Evolutionary conservation across 1,284 basidiomycete species (phyloP).

Genomic region (Tilletia caries): DNA sequence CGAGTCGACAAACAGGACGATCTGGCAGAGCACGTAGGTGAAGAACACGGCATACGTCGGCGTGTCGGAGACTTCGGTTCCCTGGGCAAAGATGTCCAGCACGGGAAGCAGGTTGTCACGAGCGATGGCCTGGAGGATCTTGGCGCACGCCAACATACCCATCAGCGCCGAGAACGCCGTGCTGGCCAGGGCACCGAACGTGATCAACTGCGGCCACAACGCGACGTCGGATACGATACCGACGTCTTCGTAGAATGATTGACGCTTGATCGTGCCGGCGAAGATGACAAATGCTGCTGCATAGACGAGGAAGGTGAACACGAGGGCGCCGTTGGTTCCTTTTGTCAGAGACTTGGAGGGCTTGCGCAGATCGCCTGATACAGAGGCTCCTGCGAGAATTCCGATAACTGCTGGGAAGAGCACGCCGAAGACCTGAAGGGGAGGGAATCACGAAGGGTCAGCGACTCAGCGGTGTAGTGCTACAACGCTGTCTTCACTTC

Average conservation of each 20-base stretch:
- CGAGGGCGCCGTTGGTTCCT: conserved; percentile 49
- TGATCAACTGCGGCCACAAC: conserved; percentile 46
- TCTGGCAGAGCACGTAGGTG: conserved; percentile 47
- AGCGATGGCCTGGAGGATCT: conserved; percentile 51
- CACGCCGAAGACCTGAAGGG: conserved; percentile 42
- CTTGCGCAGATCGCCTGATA: conserved; percentile 52
- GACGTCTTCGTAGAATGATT: conserved; percentile 48
- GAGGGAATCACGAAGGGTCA: too few relatives aligned
- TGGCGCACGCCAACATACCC: conserved; percentile 52
- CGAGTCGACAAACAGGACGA: conserved; percentile 47
- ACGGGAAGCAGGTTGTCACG: conserved; percentile 49
- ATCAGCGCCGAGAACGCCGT: conserved; percentile 51
- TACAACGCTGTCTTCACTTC: too few relatives aligned
- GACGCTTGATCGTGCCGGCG: conserved; percentile 47
- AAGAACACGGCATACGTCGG: conserved; percentile 48
- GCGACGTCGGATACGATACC: conserved; percentile 50
- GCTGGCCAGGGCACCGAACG: conserved; percentile 48
- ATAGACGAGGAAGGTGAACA: conserved; percentile 50
- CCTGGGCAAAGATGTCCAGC: conserved; percentile 48
- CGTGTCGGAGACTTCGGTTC: conserved; percentile 46
- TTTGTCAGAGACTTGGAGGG: conserved; percentile 54
- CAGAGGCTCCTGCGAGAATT: conserved; percentile 49
- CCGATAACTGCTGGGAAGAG: conserved; percentile 52
- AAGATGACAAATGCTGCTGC: conserved; percentile 44
- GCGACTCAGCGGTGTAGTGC: too few relatives aligned